Evolutionary conservation across 225 moss, liverwort and hornwort species (phyloP), one percentile per base, ranked within the genome.

Genomic region (Sphagnum tenellum): DNA sequence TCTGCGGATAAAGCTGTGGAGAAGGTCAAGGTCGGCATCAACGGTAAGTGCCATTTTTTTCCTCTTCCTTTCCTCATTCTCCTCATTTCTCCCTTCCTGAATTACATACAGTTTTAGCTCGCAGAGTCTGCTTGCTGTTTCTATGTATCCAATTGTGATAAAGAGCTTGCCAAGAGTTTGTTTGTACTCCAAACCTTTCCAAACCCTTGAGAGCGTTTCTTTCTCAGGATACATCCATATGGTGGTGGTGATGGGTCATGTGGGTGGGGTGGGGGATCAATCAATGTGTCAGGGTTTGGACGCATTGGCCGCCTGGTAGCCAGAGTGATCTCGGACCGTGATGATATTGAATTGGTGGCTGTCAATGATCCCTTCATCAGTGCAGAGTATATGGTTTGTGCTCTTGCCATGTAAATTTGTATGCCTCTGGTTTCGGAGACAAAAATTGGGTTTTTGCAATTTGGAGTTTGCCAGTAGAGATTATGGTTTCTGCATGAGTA

Each of bases 321-420:
- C 48, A 76, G 98, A 55, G 87, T 93, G 48, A 79, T 80, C 44
- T 74, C 93, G 61, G 69, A 72, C 46, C 81, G 90, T 65, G 87
- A 86, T 69, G 98, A 93, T 48, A 83, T 98, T 2, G 89, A 98
- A 69, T 79, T 93, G 47, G 85, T 93, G 12, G 93, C 93, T 10
- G 77, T 98, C 73, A 98, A 98, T 66, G 96, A 98, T 54, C 96
- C 96, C 46, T 98, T 93, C 61, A 85, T 98, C 55, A 69, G 79
- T 52, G 81, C 90, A 0, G 90, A 84, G 62, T 90, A 98, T 73
- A 85, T 93, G 85, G 88, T 91, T 76, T 47, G 63, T 46, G 47
- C 46, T 7, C 46, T 3, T 11, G 46, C 13, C 63, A 7, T 63
- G 52, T 29, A 29, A 29, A 9, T 52, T 9, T 9, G 6, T 9